Base-by-base conservation (phyloP, 164 flowering plant species). In the Magnolia sinica region DNA sequence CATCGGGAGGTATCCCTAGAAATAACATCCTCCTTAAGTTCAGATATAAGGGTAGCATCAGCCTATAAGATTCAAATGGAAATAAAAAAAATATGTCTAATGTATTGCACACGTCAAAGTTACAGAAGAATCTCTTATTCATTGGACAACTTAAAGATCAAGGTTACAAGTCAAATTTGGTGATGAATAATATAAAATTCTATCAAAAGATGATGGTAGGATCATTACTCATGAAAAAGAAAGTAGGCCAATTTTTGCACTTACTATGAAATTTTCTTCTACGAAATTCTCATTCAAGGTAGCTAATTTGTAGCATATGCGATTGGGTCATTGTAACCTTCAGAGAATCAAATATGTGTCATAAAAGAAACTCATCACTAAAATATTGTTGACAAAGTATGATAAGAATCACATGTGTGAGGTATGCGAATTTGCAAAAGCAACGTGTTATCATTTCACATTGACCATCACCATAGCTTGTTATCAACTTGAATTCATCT, bases 111-210 rank as follows among this genome's bases (percentile, higher is more conserved):
- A 0, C 18, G 14, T 51, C 73, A 70, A 70, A 70, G 18, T 19
- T 45, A 5, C 37, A 16, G 7, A 70, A 70, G 37, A 70, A 70
- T 70, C 52, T 70, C 13, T 13, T 70, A 13, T 37, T 52, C 37
- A 18, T 70, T 8, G 73, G 55, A 8, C 55, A 70, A 31, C 23
- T 70, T 8, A 20, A 45, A 70, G 73, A 70, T 70, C 73, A 16
- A 70, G 73, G 73, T 23, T 50, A 70, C 10, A 18, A 70, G 7
- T 70, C 18, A 51, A 16, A 4, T 70, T 70, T 13, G 7, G 22
- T 16, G 22, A 9, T 14, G 52, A 50, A 29, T 55, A 27, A 45
- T 70, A 59, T 70, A 59, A 70, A 18, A 70, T 70, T 70, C 73
- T 70, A 31, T 13, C 1, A 3, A 20, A 49, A 50, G 19, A 70